These are phyloP conservation scores for Penicillium psychrofluorescens DNA, from an alignment of 495 filamentous ascomycete genomes.

Conservation along the genomic window DNA sequence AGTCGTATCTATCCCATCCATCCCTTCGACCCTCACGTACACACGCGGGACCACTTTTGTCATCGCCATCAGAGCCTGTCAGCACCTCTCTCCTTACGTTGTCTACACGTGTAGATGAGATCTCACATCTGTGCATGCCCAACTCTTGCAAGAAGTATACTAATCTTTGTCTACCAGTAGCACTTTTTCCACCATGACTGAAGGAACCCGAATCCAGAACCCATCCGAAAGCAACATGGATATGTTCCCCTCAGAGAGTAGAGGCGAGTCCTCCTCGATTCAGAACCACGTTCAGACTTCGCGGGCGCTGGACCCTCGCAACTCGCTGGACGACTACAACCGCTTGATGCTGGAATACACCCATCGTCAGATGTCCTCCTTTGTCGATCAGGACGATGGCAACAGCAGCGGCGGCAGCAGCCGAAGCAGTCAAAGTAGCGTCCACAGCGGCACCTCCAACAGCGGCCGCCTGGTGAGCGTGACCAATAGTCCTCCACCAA, in stretches of 20 bases:
- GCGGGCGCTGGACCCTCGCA: constrained; percentile 18
- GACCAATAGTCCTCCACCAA: constrained; percentile 11
- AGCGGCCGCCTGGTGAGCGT: constrained; percentile 11
- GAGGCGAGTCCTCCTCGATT: constrained; percentile 8
- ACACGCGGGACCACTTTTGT: no score
- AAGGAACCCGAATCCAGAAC: constrained; percentile 14
- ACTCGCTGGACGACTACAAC: constrained; percentile 38
- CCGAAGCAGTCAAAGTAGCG: constrained; percentile 28
- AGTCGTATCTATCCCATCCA: no score
- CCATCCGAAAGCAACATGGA: constrained; percentile 6
- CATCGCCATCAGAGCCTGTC: no score
- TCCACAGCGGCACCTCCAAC: constrained; percentile 19
- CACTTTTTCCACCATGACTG: constrained; percentile 15
- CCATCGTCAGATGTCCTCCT: constrained; percentile 35
- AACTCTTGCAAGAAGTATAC: no score
- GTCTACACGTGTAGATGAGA: no score
- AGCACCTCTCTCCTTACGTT: no score
- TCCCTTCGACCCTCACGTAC: no score
- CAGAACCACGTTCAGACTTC: constrained; percentile 13
- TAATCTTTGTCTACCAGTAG: background rate
- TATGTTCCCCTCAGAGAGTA: constrained; percentile 17
- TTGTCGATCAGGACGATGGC: constrained; percentile 24
- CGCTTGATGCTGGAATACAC: constrained; percentile 41
- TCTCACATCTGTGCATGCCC: no score
- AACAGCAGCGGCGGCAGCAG: constrained; percentile 12